phyloP scores from a whole-genome alignment of 345 rosid genomes.

The Dipteronia sinensis region DNA sequence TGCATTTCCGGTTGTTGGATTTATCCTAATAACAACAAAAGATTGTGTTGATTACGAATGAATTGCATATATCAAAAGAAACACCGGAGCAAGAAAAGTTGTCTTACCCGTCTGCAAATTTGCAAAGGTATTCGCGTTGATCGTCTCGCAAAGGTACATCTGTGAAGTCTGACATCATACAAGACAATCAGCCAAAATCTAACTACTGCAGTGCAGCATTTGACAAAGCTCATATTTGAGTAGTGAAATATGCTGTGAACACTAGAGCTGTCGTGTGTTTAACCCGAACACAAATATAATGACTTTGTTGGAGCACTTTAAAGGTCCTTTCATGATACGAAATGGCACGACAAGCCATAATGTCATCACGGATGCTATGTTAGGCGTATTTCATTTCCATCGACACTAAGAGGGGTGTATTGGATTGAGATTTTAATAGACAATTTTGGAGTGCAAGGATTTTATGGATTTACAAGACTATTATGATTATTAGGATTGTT shows the following conservation, averaged over 20 bases:
- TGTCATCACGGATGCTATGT: background rate
- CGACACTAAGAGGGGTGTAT: no score
- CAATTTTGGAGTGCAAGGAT: no score
- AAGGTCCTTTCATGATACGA: background rate
- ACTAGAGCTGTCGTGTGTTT: background rate
- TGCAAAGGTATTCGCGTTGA: slow-evolving; percentile 85
- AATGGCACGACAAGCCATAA: background rate
- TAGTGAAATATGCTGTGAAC: background rate
- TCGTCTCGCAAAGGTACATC: slow-evolving; percentile 94
- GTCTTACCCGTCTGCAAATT: slow-evolving; percentile 83
- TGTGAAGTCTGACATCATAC: slow-evolving; percentile 68
- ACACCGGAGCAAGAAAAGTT: background rate
- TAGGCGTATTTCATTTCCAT: background rate
- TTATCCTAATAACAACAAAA: no score
- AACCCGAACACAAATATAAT: background rate
- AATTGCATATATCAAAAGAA: background rate
- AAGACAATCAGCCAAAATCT: slow-evolving; percentile 14
- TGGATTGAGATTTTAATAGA: no score
- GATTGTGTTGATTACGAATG: background rate
- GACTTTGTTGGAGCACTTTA: background rate
- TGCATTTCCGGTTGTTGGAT: no score
- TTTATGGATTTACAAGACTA: no score
- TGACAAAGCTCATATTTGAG: background rate
- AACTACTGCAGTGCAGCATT: background rate
- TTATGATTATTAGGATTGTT: no score